Evolutionary conservation across 1,284 basidiomycete species (phyloP), one percentile per base, ranked within the genome.

Genomic region (Cryptococcus sp.): DNA sequence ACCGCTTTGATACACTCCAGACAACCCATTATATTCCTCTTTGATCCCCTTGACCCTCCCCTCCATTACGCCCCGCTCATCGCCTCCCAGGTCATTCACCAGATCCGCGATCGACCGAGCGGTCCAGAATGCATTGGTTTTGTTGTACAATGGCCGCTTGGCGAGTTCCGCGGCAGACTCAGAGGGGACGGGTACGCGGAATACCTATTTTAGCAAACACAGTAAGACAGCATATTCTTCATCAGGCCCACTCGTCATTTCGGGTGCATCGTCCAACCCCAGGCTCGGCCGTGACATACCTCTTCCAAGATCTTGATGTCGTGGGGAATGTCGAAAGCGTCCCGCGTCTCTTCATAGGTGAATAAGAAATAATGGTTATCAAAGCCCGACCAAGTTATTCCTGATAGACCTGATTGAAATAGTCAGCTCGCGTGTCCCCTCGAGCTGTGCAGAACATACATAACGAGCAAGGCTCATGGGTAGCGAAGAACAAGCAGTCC

Each of bases 401-500:
- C 69, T 8, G 67, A 69, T 5, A 71, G 53, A 46, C 69, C 69
- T 70, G 40, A 8, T 17, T 27, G 13, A 22, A 5, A 22, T 25
- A 47, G 16, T 48, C 13, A 15, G 8, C 22, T 62, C 23, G 55
- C 30, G 43, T 17, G 23, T 8, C 2, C 15, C 16, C 4, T n/a
- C 39, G n/a, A 7, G 11, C n/a, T 5, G 23, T 8, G 11, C 3
- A 23, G 35, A 17, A 67, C 68, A 48, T 52, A 70, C 69, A 71
- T 13, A 71, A 52, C 4, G 69, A 71, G 49, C 69, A 71, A 19
- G 69, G 69, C 53, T 71, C 69, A 39, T 71, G 69, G 13, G 69
- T 71, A 3, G 69, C 66, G 50, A 63, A 68, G 57, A 71, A 71
- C 39, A 71, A 45, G 48, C 69, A 71, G 35, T 71, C 69, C 45